Percentiles rank a stretch among this genome's conserved stretches.
These are phyloP conservation scores for Moniliella sp. DNA, from an alignment of 1,284 basidiomycete species.

Conservation along the genomic window DNA sequence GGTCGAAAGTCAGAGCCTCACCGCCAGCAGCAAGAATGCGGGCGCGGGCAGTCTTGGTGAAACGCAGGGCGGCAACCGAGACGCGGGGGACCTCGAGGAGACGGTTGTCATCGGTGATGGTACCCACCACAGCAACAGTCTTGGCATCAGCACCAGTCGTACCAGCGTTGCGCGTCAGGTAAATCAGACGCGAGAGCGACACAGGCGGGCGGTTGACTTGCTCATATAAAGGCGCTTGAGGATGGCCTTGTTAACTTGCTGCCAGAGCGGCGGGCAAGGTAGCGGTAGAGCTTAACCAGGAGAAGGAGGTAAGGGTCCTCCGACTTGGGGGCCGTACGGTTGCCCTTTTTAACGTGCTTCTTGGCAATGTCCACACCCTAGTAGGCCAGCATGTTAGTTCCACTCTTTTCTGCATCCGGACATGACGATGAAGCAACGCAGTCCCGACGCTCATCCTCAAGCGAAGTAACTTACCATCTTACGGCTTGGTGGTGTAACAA, in stretches of 20 bases:
- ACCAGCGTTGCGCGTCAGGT: slow-evolving; percentile 29
- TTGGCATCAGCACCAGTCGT: slow-evolving; percentile 37
- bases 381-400: too few relatives aligned
- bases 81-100: slow-evolving; percentile 60
- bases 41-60: slow-evolving; percentile 76
- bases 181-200: slow-evolving; percentile 39
- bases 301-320: slow-evolving; percentile 97
- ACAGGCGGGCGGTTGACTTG: slow-evolving; percentile 91
- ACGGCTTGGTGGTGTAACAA: too few relatives aligned
- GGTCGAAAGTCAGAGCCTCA: slow-evolving; percentile 82
- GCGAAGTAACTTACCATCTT: too few relatives aligned
- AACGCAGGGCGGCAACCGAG: slow-evolving; percentile 76
- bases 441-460: too few relatives aligned
- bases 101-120: slow-evolving; percentile 90
- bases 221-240: slow-evolving; percentile 90
- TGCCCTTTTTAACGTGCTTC: slow-evolving; percentile 98
- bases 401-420: too few relatives aligned
- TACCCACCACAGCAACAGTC: slow-evolving; percentile 70
- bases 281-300: slow-evolving; percentile 97
- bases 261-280: slow-evolving; percentile 90
- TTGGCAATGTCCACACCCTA: slow-evolving; percentile 91
- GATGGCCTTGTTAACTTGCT: slow-evolving; percentile 90
- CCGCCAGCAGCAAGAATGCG: slow-evolving; percentile 87
- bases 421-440: too few relatives aligned
- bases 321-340: slow-evolving; percentile 81